Evolutionary conservation across 768 basidiomycete species (phyloP), one percentile per base, ranked within the genome.

Genomic region (Psilocybe cyanescens): DNA sequence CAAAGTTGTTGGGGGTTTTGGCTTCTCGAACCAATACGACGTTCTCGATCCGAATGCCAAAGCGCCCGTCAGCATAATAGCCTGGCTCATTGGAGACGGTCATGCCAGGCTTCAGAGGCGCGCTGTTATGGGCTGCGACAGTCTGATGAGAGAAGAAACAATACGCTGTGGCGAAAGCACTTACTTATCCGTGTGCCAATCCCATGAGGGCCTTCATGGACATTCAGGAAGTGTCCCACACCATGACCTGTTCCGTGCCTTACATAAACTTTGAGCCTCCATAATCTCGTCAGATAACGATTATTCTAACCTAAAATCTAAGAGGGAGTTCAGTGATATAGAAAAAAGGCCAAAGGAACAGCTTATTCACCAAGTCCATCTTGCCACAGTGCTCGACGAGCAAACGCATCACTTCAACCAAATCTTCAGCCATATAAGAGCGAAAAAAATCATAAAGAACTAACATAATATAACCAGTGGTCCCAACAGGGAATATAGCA

Each of bases 231-330:
- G 65, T 92, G 89, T 0, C 97, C 97, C 33, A 99, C 91, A 35
- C 97, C 97, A 67, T 98, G 97, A 0, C 95, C 95, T 17, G 96
- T 97, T 4, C 94, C 92, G 63, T 97, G 95, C 61, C 94, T 90
- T 64, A 86, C 85, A 86, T 79, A 68, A 87, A 90, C 69, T 89
- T 87, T 89, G 59, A 29, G 53, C 6, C 48, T 59, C 33, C 33
- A 35, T 7, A 11, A 46, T 39, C 41, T 33, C 45, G 41, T 50
- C 30, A 11, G 31, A 28, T 6, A 52, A 49, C 24, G 4, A 12
- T 52, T 3, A 24, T 24, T 44, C 30, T 24, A 48, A 62, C 62
- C 64, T 60, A 55, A 64, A 64, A 41, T 61, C 62, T 65, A 47
- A 46, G 24, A 14, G 52, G 46, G n/a, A 35, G 46, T 31, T 8